Evolutionary conservation across 768 basidiomycete genomes (phyloP).

Genomic region (Tylopilus sp.): DNA sequence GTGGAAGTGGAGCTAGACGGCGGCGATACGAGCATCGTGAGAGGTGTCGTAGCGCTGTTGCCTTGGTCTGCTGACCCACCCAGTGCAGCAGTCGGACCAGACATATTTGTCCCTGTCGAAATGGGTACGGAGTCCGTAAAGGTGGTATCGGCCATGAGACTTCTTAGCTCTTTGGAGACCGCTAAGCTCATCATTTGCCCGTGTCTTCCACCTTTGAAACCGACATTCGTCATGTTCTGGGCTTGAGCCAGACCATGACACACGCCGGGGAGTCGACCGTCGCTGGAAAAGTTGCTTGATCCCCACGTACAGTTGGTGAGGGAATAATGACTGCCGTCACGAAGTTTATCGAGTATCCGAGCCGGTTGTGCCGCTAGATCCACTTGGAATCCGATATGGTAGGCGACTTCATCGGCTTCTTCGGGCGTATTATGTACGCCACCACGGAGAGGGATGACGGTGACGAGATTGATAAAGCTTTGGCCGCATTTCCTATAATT

Average conservation of each 20-base stretch:
- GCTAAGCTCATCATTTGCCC: slow-evolving; percentile 31
- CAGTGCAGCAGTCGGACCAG: slow-evolving; percentile 23
- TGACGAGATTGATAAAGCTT: slow-evolving; percentile 90
- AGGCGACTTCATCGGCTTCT: slow-evolving; percentile 70
- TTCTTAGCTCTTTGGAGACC: slow-evolving; percentile 52
- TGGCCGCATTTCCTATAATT: slow-evolving; percentile 86
- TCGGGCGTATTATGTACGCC: slow-evolving; percentile 44
- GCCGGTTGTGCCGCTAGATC: slow-evolving; percentile 86
- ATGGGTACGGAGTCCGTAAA: slow-evolving; percentile 50
- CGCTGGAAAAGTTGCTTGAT: not conserved
- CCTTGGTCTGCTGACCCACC: slow-evolving; percentile 11
- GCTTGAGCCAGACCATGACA: slow-evolving; percentile 4
- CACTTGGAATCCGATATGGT: slow-evolving; percentile 94
- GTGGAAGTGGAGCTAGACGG: slow-evolving; percentile 15
- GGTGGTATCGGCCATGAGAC: slow-evolving; percentile 41
- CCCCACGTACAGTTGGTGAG: slow-evolving; percentile 49
- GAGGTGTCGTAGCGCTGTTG: slow-evolving; percentile 10
- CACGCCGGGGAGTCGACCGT: not conserved
- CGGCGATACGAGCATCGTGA: slow-evolving; percentile 19
- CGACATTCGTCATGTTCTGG: slow-evolving; percentile 20
- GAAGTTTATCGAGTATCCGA: slow-evolving; percentile 74
- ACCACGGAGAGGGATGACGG: slow-evolving; percentile 81
- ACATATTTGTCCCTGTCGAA: slow-evolving; percentile 37
- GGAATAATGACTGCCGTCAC: slow-evolving; percentile 67
- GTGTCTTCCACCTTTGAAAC: slow-evolving; percentile 22